Conservation (phyloP, 2,329 filamentous ascomycete genomes). For the Phialocephala subalpina region DNA sequence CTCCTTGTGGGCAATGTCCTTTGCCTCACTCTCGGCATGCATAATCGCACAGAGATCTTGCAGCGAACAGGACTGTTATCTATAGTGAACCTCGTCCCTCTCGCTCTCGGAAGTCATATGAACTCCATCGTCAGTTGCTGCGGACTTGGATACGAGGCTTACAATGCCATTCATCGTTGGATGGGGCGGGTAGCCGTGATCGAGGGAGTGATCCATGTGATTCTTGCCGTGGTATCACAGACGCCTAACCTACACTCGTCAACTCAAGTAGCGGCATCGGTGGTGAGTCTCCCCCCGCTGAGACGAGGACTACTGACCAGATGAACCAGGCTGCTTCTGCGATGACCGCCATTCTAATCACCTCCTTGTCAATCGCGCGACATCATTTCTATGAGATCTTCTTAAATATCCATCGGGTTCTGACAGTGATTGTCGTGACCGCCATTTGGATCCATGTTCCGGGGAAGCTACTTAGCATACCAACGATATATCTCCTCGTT, state of each 20-base stretch:
- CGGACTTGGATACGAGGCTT: background rate
- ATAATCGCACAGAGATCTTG: background rate
- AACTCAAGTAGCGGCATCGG: background rate
- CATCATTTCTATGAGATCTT: slow-evolving; percentile 1
- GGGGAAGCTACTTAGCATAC: background rate
- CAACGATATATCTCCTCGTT: background rate
- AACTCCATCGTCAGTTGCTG: background rate
- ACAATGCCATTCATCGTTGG: background rate
- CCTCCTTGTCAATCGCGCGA: background rate
- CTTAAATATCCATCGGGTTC: background rate
- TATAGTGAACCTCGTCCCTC: background rate
- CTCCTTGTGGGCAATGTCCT: background rate
- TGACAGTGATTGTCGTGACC: background rate
- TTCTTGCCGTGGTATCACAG: background rate
- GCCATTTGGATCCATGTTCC: background rate
- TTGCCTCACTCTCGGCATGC: background rate
- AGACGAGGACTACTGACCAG: background rate
- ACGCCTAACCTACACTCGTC: background rate
- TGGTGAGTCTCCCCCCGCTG: background rate
- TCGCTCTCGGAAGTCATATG: background rate
- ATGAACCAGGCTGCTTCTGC: background rate
- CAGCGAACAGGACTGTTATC: background rate
- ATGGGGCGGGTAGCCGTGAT: background rate
- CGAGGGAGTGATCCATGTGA: background rate
- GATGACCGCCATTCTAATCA: background rate